Percentiles rank a stretch among this genome's conserved stretches.
phyloP scores from a whole-genome alignment of 75 land plant genomes.

The Pinus taeda region DNA sequence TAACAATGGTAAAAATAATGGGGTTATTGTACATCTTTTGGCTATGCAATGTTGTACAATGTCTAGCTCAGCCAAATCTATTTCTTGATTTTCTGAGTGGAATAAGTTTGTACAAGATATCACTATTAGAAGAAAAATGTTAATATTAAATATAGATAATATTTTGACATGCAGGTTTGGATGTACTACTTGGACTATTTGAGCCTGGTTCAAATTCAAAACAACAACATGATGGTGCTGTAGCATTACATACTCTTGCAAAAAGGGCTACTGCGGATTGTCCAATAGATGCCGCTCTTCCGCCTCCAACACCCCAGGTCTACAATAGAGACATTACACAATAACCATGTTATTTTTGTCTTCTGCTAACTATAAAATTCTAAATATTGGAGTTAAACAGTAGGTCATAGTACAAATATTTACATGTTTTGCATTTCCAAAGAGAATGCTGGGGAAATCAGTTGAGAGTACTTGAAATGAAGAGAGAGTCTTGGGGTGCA shows the following conservation, averaged over 20 bases:
- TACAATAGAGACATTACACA: background rate
- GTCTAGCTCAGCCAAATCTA: background rate
- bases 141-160: background rate
- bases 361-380: background rate
- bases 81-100: background rate
- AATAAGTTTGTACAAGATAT: background rate
- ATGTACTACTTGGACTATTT: constrained; percentile 70
- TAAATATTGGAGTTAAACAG: background rate
- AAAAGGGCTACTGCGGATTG: constrained; percentile 77
- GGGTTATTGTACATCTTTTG: background rate
- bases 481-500: too few species aligned
- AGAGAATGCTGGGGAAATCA: background rate
- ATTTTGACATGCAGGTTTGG: constrained; percentile 61
- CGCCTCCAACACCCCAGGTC: constrained; percentile 93
- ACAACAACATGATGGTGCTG: constrained; percentile 74
- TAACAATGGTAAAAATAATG: constrained; percentile 62
- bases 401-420: background rate
- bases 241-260: constrained; percentile 76
- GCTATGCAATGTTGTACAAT: background rate
- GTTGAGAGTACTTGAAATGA: background rate
- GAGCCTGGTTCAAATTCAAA: constrained; percentile 47
- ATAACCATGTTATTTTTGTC: background rate
- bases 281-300: constrained; percentile 87
- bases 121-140: background rate
- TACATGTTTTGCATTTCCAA: background rate